Base-by-base conservation (phyloP, 306 rosid species). In the Inga laurina region DNA sequence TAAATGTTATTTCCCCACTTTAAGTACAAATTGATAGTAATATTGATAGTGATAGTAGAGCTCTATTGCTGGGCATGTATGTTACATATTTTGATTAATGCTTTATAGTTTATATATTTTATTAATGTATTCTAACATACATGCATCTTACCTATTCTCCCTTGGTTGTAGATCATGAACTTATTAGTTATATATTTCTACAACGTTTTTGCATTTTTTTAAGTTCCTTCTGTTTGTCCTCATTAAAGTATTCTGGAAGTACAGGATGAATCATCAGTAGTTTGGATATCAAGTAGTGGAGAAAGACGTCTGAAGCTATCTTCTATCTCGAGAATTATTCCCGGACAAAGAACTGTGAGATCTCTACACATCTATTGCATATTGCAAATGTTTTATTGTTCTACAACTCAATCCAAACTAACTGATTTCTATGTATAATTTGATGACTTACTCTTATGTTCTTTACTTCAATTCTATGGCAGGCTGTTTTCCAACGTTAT, bases 261-360 rank as follows among this genome's bases (percentile, higher is more conserved):
- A 56, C 89, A 95, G 99, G 99, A 95, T 82, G 96, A 91, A 76
- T 90, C 93, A 73, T 88, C 99, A 83, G 82, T 95, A 90, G 92
- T 91, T 87, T 95, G 99, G 99, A 88, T 89, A 82, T 93, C 99
- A 43, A 92, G 93, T 85, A 90, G 91, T 66, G 95, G 90, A 57
- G 99, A 95, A 87, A 92, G 91, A 84, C 89, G 79, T 85, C 88
- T 95, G 92, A 93, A 93, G 91, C 87, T 95, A 88, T 92, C 92
- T 81, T 90, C 93, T 64, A 92, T 95, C 86, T 93, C 92, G 16
- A 89, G 92, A 87, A 90, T 93, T 85, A 90, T 96, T 72, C 97
- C 99, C 73, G 99, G 99, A 70, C 99, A 96, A 91, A 91, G 98
- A 96, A 96, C 99, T 86, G 98, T 96, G 84, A 91, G 99, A 89